Evolutionary conservation across 2,329 filamentous ascomycete genomes (phyloP), one percentile per base, ranked within the genome.

Genomic region (Neopestalotiopsis sp.): DNA sequence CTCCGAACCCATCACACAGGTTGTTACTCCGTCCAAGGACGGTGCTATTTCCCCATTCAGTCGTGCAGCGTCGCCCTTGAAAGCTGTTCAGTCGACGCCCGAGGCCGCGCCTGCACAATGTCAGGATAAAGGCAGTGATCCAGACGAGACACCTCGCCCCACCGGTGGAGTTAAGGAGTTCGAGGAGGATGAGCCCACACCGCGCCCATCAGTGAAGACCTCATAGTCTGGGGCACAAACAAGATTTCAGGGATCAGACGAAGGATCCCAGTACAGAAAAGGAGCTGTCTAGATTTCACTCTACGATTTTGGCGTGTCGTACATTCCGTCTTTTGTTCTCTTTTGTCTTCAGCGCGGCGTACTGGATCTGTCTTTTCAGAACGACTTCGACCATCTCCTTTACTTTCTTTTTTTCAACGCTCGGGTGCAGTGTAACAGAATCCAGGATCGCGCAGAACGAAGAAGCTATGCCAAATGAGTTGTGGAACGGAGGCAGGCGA

Each of bases 1-100:
- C 14, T 78, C 83, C 1, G 86, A 87, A 71, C 83, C 84, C n/a
- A 78, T 82, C n/a, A 86, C 86, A 3, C 84, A 87, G 74, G 83
- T 85, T 13, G 85, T 83, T 9, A 88, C 85, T 17, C 85, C 86
- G 1, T 83, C 80, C 2, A 81, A 81, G 57, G 84, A 86, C 69
- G 68, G 77, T 74, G 70, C 73, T 75, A 65, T 79, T 66, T 68
- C 76, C 72, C 71, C 76, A 57, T 59, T 75, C 14, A 68, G 71
- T 17, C 69, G 71, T 17, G 67, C 71, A 30, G 69, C 69, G 66
- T 72, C 74, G 56, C 72, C 72, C 65, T 66, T 69, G 66, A 72
- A 68, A 69, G 62, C 64, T 62, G 65, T 49, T 2, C 77, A 74
- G 32, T 78, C 76, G 17, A 76, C 79, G 3, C 79, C 78, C 5